Evolutionary conservation across 2,329 filamentous ascomycete species (phyloP).

Genomic region (Penicillium crustosum): DNA sequence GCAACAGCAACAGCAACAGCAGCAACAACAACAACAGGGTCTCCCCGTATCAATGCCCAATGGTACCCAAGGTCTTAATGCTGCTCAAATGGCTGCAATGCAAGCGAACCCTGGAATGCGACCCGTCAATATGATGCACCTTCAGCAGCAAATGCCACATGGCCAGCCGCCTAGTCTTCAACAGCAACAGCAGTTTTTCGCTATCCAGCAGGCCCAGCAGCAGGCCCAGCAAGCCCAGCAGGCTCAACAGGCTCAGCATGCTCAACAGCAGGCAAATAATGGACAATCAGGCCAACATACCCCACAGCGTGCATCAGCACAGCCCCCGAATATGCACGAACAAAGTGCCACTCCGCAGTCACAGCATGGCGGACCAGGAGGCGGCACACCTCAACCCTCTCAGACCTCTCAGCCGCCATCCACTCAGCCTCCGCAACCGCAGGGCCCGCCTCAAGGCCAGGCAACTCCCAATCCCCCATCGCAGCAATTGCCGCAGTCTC

Average conservation of each 20-base stretch:
- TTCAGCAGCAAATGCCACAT: slow-evolving; percentile 45
- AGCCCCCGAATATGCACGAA: slow-evolving; percentile 46
- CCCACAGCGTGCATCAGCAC: slow-evolving; percentile 43
- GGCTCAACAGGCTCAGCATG: slow-evolving; percentile 27
- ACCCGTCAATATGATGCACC: slow-evolving; percentile 41
- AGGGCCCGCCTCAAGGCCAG: slow-evolving; percentile 37
- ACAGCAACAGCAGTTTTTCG: slow-evolving; percentile 44
- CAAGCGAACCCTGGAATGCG: slow-evolving; percentile 44
- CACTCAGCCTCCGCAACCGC: slow-evolving; percentile 37
- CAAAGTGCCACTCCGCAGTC: slow-evolving; percentile 46
- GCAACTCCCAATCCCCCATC: slow-evolving; percentile 38
- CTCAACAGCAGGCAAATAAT: slow-evolving; percentile 24
- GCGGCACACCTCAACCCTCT: slow-evolving; percentile 40
- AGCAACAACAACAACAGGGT: slow-evolving; percentile 36
- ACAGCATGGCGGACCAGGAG: slow-evolving; percentile 42
- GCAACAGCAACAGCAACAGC: slow-evolving; percentile 35
- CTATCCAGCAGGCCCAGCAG: slow-evolving; percentile 40
- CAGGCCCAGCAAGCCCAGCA: slow-evolving; percentile 33
- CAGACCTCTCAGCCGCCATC: slow-evolving; percentile 32
- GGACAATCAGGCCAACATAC: slow-evolving; percentile 29
- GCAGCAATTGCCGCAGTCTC: slow-evolving; percentile 40
- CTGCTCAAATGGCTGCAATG: slow-evolving; percentile 47
- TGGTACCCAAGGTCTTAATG: slow-evolving; percentile 41
- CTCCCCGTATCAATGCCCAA: slow-evolving; percentile 44
- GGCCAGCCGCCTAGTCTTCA: slow-evolving; percentile 45